These are phyloP conservation scores for Talaromyces sp. DNA, from an alignment of 2,329 filamentous ascomycete species.

Conservation along the genomic window DNA sequence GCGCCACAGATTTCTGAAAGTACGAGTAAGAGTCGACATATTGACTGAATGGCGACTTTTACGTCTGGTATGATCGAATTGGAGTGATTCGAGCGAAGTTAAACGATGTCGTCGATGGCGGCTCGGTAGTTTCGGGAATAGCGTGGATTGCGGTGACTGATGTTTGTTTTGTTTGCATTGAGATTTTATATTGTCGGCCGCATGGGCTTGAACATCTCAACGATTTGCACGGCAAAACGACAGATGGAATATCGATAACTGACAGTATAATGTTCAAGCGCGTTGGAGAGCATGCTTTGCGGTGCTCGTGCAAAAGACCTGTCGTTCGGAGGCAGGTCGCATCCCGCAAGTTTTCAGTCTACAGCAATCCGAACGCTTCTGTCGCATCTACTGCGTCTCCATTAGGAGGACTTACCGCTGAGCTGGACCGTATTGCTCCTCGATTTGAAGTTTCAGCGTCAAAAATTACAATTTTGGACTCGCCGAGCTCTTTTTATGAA, in stretches of 20 bases:
- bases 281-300: slow-evolving; percentile 37
- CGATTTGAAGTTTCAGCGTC: slow-evolving; percentile 81
- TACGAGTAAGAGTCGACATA: slow-evolving; percentile 92
- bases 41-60: slow-evolving; percentile 29
- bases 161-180: slow-evolving; percentile 38
- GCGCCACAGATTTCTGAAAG: slow-evolving; percentile 79
- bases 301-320: slow-evolving; percentile 32
- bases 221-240: neutral
- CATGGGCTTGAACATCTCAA: neutral
- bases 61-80: slow-evolving; percentile 11
- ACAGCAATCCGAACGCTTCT: slow-evolving; percentile 26
- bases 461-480: slow-evolving; percentile 73
- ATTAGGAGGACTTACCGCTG: slow-evolving; percentile 61
- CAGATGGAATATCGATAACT: neutral
- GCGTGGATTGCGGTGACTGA: slow-evolving; percentile 13
- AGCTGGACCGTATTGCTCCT: slow-evolving; percentile 87
- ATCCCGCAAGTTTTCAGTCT: slow-evolving; percentile 38
- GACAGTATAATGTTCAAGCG: slow-evolving; percentile 37
- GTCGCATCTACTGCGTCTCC: slow-evolving; percentile 37
- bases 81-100: slow-evolving; percentile 18
- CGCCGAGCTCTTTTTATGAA: slow-evolving; percentile 85
- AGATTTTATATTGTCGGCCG: slow-evolving; percentile 4
- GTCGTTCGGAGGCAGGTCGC: slow-evolving; percentile 29
- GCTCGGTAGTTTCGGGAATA: slow-evolving; percentile 27
- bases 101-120: slow-evolving; percentile 22